Evolutionary conservation across 1,284 basidiomycete genomes (phyloP).

Genomic region (Sporisorium iseilematis-ciliati): DNA sequence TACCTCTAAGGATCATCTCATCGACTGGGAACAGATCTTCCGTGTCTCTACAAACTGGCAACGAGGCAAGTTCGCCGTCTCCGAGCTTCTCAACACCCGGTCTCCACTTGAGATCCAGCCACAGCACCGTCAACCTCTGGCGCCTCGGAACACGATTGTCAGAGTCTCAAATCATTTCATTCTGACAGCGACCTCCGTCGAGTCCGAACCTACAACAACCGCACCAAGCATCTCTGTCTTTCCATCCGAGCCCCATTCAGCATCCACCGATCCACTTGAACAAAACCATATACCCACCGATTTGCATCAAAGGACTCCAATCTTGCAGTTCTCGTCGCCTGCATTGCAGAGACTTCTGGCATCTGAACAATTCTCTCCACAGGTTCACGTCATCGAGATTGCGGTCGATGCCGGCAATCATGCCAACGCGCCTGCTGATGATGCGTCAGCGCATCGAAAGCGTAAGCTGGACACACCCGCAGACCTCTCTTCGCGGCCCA

Average conservation of each 20-base stretch:
- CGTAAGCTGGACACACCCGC: conserved; percentile 2
- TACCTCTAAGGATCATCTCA: conserved; percentile 9
- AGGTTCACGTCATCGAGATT: conserved; percentile 29
- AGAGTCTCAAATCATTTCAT: conserved; percentile 34
- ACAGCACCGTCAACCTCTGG: background rate
- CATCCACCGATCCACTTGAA: background rate
- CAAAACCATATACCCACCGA: conserved; percentile 11
- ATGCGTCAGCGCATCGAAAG: conserved; percentile 7
- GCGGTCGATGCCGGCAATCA: conserved; percentile 23
- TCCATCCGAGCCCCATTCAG: conserved; percentile 4
- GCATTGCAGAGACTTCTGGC: conserved; percentile 2
- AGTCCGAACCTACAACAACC: background rate
- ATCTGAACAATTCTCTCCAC: background rate
- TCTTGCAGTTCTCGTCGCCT: conserved; percentile 17
- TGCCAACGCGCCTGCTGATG: background rate
- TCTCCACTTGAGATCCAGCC: background rate
- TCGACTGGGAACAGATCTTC: conserved; percentile 51
- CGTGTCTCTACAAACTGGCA: conserved; percentile 51
- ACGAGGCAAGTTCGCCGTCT: conserved; percentile 40
- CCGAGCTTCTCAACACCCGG: conserved; percentile 18
- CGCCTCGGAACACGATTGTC: conserved; percentile 25
- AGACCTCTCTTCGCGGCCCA: background rate
- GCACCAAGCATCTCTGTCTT: conserved; percentile 23
- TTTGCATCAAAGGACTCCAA: conserved; percentile 11
- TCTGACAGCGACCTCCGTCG: conserved; percentile 20